Evolutionary conservation across 2,329 filamentous ascomycete species (phyloP), one percentile per base, ranked within the genome.

Genomic region (Alternaria gansuensis): DNA sequence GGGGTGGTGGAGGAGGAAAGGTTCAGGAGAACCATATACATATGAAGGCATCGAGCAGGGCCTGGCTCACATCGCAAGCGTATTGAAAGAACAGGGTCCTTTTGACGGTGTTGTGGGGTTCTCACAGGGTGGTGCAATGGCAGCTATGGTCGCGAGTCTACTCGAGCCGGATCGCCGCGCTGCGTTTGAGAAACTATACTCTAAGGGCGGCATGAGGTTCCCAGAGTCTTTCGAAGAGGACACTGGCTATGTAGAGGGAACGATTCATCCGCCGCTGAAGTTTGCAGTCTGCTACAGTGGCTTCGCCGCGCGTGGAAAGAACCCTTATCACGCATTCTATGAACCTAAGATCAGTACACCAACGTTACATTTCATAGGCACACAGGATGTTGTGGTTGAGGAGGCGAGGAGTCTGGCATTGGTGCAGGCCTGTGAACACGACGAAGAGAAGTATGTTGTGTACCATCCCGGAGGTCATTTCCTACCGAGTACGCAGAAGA

Each of bases 401-500:
- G 93, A 97, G 81, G 78, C 78, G 52, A 82, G 91, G 71, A 91
- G 87, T 75, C 81, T 85, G 69, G 84, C 82, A 23, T 78, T 97
- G 57, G 83, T 90, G 3, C 87, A 92, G 24, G 82, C 84, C 45
- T 92, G 88, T 75, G 83, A 64, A 73, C 68, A 85, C 66, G 78
- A 74, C 43, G 81, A 83, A 54, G 80, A 77, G 41, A 83, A 79
- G 66, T 64, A 57, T 26, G 82, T 86, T 51, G 82, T 90, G 51
- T 87, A 90, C 68, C 92, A 96, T 77, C 93, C 94, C 1, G 94
- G 94, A 7, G 93, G 93, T 0, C 94, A 98, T 76, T 93, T 96
- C 72, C 85, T 97, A 71, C 94, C 94, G 0, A 88, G 78, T 52
- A 82, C 92, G 59, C 87, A 89, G 66, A 92, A 90, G 80, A 90